Conservation (phyloP, 2,329 filamentous ascomycete genomes). For the Nemania abortiva region DNA sequence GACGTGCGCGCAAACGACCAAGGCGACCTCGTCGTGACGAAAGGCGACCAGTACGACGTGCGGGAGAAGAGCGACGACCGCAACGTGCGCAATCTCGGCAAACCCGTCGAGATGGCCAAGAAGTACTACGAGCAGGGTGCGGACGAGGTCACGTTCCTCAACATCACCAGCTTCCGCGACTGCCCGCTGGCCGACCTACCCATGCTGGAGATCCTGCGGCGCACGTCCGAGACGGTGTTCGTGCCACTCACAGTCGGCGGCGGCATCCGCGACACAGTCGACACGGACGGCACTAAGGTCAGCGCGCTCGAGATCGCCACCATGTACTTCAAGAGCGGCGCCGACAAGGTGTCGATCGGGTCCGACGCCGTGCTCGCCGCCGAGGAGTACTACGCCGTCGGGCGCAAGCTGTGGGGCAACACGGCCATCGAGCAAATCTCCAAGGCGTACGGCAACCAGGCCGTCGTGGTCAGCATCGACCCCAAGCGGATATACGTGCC, state of each 20-base stretch:
- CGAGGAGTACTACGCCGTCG: constrained; percentile 85
- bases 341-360: constrained; percentile 97
- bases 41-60: constrained; percentile 98
- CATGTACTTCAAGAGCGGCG: constrained; percentile 97
- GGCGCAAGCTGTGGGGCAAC: constrained; percentile 76
- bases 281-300: constrained; percentile 87
- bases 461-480: constrained; percentile 95
- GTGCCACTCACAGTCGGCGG: constrained; percentile 96
- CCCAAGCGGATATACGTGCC: constrained; percentile 91
- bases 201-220: constrained; percentile 93
- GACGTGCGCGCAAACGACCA: constrained; percentile 95
- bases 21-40: constrained; percentile 96
- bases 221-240: constrained; percentile 90
- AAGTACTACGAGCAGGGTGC: constrained; percentile 97
- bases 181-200: constrained; percentile 91
- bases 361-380: constrained; percentile 94
- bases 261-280: constrained; percentile 91
- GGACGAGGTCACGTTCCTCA: constrained; percentile 96
- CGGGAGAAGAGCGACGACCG: constrained; percentile 81
- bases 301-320: constrained; percentile 92
- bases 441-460: constrained; percentile 92
- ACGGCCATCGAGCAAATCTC: constrained; percentile 98
- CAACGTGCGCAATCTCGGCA: constrained; percentile 90
- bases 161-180: constrained; percentile 98
- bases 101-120: constrained; percentile 94